Evolutionary conservation across 148 eudicot genomes (phyloP).

Genomic region (Heliosperma pusillum): DNA sequence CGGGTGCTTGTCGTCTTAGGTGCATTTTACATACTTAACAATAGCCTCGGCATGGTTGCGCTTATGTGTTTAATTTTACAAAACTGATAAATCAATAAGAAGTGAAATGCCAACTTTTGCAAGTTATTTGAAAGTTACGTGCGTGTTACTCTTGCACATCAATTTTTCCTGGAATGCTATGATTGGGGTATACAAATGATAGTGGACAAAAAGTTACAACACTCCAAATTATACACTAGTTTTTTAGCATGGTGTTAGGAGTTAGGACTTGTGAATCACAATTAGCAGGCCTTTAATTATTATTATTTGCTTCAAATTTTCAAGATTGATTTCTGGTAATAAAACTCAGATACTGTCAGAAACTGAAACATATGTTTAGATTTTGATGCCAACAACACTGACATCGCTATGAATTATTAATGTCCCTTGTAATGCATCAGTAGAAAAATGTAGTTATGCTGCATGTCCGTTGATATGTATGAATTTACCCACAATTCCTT

Average conservation of each 20-base stretch:
- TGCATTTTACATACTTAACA: not conserved
- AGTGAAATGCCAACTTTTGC: not conserved
- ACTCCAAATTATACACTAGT: not conserved
- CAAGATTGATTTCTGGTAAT: not conserved
- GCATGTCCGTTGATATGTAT: not conserved
- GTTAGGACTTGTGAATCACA: not conserved
- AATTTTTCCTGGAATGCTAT: not conserved
- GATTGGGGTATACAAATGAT: not conserved
- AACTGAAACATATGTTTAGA: not conserved
- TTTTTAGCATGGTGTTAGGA: not conserved
- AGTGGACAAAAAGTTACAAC: not conserved
- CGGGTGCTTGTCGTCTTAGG: not conserved
- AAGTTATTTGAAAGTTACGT: not conserved
- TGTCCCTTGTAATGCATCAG: not conserved
- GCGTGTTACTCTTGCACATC: not conserved
- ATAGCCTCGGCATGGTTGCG: not conserved
- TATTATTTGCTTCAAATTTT: not conserved
- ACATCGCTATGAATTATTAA: not conserved
- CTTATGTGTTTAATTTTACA: not conserved
- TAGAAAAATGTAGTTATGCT: not conserved
- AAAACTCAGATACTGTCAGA: not conserved
- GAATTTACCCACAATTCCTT: not conserved
- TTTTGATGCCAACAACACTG: not conserved
- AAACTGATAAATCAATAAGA: not conserved
- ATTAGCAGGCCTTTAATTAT: not conserved